Evolutionary conservation across 345 rosid genomes (phyloP).

Genomic region (Corchorus olitorius): DNA sequence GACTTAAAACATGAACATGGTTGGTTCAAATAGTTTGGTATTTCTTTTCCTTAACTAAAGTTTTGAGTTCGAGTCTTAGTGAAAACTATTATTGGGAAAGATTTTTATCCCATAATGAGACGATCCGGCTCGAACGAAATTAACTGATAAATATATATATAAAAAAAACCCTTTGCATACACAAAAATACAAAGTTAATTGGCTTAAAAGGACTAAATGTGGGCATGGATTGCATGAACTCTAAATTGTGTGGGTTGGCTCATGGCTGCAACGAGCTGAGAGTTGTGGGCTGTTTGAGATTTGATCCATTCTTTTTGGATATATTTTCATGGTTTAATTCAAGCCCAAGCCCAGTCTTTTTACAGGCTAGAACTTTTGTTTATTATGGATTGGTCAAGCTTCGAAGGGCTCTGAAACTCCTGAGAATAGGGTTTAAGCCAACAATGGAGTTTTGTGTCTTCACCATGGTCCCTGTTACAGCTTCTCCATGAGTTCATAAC

Average conservation of each 20-base stretch:
- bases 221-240: neutral
- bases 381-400: neutral
- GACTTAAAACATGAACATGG: too few species aligned
- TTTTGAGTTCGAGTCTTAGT: too few species aligned
- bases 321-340: too few species aligned
- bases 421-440: conserved; percentile 2
- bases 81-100: too few species aligned
- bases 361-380: neutral
- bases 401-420: neutral
- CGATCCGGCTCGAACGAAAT: too few species aligned
- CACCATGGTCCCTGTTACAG: neutral
- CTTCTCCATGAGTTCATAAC: neutral
- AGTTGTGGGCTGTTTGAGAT: neutral
- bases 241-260: neutral
- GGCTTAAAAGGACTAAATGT: neutral
- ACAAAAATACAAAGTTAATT: neutral
- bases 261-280: neutral
- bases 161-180: too few species aligned
- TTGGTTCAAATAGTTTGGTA: too few species aligned
- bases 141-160: too few species aligned
- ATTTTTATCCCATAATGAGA: too few species aligned
- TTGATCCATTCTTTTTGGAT: too few species aligned
- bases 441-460: neutral
- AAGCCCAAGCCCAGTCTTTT: neutral
- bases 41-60: too few species aligned